Evolutionary conservation across 345 rosid species (phyloP).

Genomic region (Dipteronia dyeriana): DNA sequence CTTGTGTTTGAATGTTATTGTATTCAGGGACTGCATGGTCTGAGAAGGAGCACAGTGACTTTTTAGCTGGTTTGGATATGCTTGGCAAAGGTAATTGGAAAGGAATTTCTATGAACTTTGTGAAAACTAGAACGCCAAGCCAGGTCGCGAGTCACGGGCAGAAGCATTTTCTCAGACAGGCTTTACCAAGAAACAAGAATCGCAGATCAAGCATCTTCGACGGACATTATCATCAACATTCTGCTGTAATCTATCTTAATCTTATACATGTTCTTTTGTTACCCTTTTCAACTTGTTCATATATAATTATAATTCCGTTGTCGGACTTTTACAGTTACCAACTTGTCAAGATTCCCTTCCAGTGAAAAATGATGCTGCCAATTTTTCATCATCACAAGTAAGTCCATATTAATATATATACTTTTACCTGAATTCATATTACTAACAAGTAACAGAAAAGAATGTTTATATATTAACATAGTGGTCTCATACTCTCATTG

Average conservation of each 20-base stretch:
- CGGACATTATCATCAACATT: conserved; percentile 29
- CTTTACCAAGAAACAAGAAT: conserved; percentile 36
- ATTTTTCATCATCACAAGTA: conserved; percentile 11
- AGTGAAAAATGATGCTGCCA: neutral
- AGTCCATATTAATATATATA: neutral
- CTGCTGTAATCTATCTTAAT: conserved; percentile 10
- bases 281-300: too few relatives aligned
- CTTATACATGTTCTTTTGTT: neutral
- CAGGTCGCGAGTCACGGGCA: conserved; percentile 84
- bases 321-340: conserved; percentile 15
- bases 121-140: conserved; percentile 47
- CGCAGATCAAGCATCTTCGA: conserved; percentile 68
- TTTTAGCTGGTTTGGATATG: too few relatives aligned
- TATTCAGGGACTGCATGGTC: too few relatives aligned
- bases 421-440: neutral
- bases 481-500: neutral
- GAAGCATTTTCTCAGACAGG: conserved; percentile 54
- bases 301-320: neutral
- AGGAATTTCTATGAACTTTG: too few relatives aligned
- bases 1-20: too few relatives aligned
- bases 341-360: neutral
- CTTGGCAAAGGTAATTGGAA: too few relatives aligned
- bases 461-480: neutral
- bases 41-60: too few relatives aligned
- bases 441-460: neutral